Evolutionary conservation across 2,329 filamentous ascomycete species (phyloP).

Genomic region (Xylariaceae sp.): DNA sequence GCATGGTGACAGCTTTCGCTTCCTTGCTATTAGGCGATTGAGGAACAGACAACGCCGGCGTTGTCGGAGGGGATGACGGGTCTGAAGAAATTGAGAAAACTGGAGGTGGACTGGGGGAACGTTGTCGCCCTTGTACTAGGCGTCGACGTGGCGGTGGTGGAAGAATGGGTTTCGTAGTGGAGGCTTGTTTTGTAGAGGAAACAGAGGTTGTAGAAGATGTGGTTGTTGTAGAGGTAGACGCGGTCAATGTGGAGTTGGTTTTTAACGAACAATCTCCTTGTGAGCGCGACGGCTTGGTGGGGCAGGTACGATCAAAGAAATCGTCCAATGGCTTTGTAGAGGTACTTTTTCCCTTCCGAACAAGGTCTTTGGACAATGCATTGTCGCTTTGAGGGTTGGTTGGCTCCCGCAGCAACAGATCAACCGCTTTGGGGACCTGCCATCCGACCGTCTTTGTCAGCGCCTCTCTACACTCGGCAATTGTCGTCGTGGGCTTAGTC

Average conservation of each 20-base stretch:
- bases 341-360: constrained; percentile 12
- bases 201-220: no score
- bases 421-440: constrained; percentile 27
- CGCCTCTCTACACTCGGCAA: constrained; percentile 30
- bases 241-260: no score
- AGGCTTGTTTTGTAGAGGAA: constrained; percentile 13
- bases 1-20: constrained; percentile 1
- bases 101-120: constrained; percentile 27
- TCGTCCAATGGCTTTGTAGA: constrained; percentile 1
- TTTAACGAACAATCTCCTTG: constrained; percentile 12
- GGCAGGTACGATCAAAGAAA: not conserved
- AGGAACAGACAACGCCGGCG: constrained; percentile 21
- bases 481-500: constrained; percentile 24
- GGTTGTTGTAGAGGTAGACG: not conserved
- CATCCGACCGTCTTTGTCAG: constrained; percentile 25
- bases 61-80: constrained; percentile 29
- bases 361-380: constrained; percentile 1
- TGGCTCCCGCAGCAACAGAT: constrained; percentile 18
- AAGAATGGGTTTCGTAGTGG: no score
- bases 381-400: not conserved
- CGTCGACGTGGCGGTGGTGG: constrained; percentile 25
- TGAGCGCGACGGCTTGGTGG: constrained; percentile 15
- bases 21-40: constrained; percentile 14
- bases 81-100: constrained; percentile 33
- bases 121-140: constrained; percentile 29